Base-by-base conservation (phyloP, 495 filamentous ascomycete species). In the Acidomyces sp. region DNA sequence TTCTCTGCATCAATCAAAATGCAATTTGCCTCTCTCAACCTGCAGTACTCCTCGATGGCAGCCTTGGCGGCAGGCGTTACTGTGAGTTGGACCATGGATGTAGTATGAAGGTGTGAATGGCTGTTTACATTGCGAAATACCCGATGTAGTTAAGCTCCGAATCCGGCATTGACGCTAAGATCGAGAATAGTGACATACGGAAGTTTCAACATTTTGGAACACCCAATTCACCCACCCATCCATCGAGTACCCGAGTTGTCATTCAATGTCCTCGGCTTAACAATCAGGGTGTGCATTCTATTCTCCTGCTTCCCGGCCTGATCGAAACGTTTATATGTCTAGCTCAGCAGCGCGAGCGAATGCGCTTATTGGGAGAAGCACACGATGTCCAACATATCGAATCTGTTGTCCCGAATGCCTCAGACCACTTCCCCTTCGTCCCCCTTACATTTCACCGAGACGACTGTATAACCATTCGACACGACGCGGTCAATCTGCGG, bases 61-160 rank as follows among this genome's bases (percentile, higher is more conserved):
- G 74, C 66, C 55, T 79, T 67, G 19, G 86, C 77, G 54, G 69
- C 68, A 44, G 70, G 49, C 0, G 85, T 94, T 56, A 82, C 78
- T 26, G 73, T 74, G 30, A 94, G 75, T 31, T 76, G 67, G 18
- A 92, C 84, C 86, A 94, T 94, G 25, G 16, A 29, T 22, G n/a
- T n/a, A n/a, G n/a, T n/a, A n/a, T n/a, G n/a, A n/a, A n/a, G n/a
- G n/a, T n/a, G n/a, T n/a, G n/a, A n/a, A n/a, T n/a, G n/a, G n/a
- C n/a, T n/a, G n/a, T n/a, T n/a, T n/a, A n/a, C n/a, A n/a, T n/a
- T n/a, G n/a, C n/a, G n/a, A n/a, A n/a, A n/a, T n/a, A n/a, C n/a
- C n/a, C n/a, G n/a, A n/a, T n/a, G n/a, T n/a, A 34, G 31, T 34
- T n/a, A n/a, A n/a, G n/a, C n/a, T 29, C 32, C 32, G 32, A 34